Percentiles rank a stretch among this genome's conserved stretches.
phyloP scores from a whole-genome alignment of 345 rosid genomes.

The Salix dunnii region DNA sequence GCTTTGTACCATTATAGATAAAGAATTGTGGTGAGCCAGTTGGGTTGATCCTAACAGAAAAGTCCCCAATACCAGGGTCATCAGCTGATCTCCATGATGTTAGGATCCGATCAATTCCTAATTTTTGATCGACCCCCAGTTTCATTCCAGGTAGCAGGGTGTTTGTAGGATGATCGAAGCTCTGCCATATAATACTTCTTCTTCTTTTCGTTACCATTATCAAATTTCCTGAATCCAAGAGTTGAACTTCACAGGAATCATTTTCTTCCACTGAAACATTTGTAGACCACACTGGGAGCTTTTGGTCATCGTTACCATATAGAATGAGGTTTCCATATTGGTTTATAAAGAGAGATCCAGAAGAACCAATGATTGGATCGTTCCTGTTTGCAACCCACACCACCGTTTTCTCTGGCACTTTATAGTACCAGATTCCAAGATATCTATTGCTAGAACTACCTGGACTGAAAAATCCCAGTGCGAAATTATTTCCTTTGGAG shows the following conservation, averaged over 20 bases:
- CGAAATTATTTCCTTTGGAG: background rate
- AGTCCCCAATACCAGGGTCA: background rate
- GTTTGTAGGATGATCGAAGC: background rate
- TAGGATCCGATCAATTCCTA: background rate
- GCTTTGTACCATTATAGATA: background rate
- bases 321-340: background rate
- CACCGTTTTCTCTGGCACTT: background rate
- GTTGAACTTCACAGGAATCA: background rate
- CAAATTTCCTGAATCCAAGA: constrained; percentile 14
- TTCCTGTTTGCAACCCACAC: constrained; percentile 21
- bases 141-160: background rate
- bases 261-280: background rate
- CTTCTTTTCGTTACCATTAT: background rate
- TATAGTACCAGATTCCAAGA: background rate
- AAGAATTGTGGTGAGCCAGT: background rate
- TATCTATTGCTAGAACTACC: background rate
- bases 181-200: background rate
- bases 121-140: background rate
- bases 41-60: background rate
- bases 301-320: background rate
- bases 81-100: background rate
- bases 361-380: constrained; percentile 3
- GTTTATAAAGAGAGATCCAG: background rate
- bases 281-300: constrained; percentile 7
- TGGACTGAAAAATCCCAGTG: constrained; percentile 4